Conservation (phyloP, 176 grass and related monocot genomes). For the Eleusine coracana region DNA sequence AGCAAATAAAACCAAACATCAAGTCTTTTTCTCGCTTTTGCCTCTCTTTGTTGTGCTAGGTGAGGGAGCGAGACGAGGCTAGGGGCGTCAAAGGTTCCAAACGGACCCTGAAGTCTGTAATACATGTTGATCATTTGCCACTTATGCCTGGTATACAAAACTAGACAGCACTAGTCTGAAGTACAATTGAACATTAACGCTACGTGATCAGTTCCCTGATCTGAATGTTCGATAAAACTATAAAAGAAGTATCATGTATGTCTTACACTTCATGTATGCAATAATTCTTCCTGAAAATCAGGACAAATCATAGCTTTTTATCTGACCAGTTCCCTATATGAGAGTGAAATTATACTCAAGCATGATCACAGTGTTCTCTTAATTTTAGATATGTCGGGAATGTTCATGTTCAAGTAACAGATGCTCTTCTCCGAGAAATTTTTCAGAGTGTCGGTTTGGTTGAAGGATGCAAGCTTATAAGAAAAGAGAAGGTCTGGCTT, state of each 20-base stretch:
- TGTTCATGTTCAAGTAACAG: constrained; percentile 85
- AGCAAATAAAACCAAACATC: no score
- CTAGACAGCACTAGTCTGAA: no score
- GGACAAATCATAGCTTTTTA: background rate
- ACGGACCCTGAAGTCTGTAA: background rate
- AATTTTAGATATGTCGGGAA: constrained; percentile 82
- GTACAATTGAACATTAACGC: constrained; percentile 6
- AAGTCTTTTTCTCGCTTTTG: no score
- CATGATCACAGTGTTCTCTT: background rate
- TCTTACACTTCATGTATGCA: background rate
- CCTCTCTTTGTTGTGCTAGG: no score
- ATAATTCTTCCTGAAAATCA: background rate
- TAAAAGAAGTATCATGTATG: background rate
- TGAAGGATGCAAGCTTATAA: constrained; percentile 88
- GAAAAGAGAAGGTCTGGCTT: constrained; percentile 78
- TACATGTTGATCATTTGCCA: background rate
- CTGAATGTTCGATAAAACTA: background rate
- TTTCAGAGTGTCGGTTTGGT: constrained; percentile 78
- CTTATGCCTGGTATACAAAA: background rate
- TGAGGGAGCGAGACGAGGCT: no score
- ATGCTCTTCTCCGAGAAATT: constrained; percentile 64
- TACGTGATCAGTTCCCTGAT: background rate
- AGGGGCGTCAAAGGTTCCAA: no score
- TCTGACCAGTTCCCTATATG: background rate
- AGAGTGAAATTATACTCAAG: constrained; percentile 1